Evolutionary conservation across 768 basidiomycete genomes (phyloP).

Genomic region (Epithele typhae): DNA sequence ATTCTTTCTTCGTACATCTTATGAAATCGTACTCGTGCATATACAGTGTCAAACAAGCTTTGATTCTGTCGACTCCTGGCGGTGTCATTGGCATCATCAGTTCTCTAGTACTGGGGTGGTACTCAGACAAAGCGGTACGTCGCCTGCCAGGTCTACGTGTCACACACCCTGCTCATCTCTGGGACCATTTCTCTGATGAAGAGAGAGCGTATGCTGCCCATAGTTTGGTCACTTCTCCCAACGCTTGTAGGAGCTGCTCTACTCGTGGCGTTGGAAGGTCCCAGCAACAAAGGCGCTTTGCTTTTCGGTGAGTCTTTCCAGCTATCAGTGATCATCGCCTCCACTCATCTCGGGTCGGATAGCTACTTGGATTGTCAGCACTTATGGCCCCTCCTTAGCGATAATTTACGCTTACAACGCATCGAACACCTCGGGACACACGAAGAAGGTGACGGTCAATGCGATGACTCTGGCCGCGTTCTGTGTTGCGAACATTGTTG

Average conservation of each 20-base stretch:
- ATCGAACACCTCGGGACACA: conserved; percentile 59
- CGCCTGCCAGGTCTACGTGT: not conserved
- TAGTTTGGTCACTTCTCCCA: conserved; percentile 53
- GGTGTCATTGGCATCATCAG: conserved; percentile 47
- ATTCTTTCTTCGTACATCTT: not conserved
- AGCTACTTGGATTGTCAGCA: conserved; percentile 50
- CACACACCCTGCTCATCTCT: no score
- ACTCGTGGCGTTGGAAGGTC: conserved; percentile 45
- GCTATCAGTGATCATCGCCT: not conserved
- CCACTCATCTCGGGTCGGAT: no score
- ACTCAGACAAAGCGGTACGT: conserved; percentile 56
- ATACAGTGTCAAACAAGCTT: conserved; percentile 50
- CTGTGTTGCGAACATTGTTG: conserved; percentile 57
- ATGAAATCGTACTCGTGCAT: not conserved
- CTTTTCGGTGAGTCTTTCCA: conserved; percentile 43
- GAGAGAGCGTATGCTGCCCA: conserved; percentile 60
- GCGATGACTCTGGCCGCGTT: conserved; percentile 56
- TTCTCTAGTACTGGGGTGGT: conserved; percentile 55
- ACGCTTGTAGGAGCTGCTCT: conserved; percentile 50
- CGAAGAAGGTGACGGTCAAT: conserved; percentile 65
- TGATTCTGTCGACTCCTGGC: conserved; percentile 55
- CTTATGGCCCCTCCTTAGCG: conserved; percentile 56
- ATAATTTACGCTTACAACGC: conserved; percentile 66
- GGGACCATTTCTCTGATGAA: conserved; percentile 11
- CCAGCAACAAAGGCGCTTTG: conserved; percentile 45